phyloP scores from a whole-genome alignment of 768 basidiomycete genomes.

The Strobilomyces echinocephalus region DNA sequence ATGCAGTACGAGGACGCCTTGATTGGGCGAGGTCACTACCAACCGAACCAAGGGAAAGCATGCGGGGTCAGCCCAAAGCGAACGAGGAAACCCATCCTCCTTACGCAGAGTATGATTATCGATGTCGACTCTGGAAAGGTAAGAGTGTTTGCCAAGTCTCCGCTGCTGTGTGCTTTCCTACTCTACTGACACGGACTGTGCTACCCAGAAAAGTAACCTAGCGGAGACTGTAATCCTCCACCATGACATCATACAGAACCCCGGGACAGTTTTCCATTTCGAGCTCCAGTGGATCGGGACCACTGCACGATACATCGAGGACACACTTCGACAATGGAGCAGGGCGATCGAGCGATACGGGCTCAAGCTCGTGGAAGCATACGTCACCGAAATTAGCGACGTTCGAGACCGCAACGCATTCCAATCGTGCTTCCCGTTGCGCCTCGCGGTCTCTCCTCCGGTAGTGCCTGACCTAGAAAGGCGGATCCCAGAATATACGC shows the following conservation, averaged over 20 bases:
- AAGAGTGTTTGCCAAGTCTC: neutral
- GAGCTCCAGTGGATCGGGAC: conserved; percentile 97
- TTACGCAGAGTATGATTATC: conserved; percentile 89
- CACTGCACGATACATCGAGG: conserved; percentile 87
- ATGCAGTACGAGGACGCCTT: conserved; percentile 39
- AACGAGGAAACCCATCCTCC: conserved; percentile 56
- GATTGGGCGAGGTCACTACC: conserved; percentile 33
- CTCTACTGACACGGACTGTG: conserved; percentile 6
- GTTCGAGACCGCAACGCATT: conserved; percentile 83
- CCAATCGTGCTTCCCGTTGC: conserved; percentile 84
- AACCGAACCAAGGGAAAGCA: conserved; percentile 34
- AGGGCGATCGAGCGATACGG: conserved; percentile 85
- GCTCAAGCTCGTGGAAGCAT: conserved; percentile 87
- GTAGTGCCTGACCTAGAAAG: conserved; percentile 60
- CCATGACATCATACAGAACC: conserved; percentile 93
- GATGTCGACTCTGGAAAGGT: conserved; percentile 81
- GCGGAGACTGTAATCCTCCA: conserved; percentile 87
- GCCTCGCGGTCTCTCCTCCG: conserved; percentile 73
- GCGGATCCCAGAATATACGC: conserved; percentile 62
- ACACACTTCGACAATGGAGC: conserved; percentile 76
- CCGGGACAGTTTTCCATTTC: conserved; percentile 92
- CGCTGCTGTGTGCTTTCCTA: neutral
- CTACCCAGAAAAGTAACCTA: conserved; percentile 70
- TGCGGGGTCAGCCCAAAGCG: conserved; percentile 40
- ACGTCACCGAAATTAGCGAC: conserved; percentile 87